Conservation (phyloP, 495 filamentous ascomycete genomes). For the Xylona heveae region DNA sequence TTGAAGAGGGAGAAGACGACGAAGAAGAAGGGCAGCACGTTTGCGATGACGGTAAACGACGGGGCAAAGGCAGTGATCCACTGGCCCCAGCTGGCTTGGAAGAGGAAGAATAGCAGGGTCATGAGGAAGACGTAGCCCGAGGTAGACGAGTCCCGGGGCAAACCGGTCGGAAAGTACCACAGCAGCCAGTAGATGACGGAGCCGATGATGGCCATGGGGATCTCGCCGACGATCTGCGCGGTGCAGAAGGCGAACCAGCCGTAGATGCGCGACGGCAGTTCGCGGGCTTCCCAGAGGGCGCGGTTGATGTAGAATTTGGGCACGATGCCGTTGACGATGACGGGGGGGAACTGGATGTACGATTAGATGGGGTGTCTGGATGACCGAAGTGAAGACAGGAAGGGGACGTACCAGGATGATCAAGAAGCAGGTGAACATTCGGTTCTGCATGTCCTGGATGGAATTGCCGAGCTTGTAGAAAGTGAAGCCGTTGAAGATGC, state of each 20-base stretch:
- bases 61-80: conserved; percentile 72
- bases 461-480: conserved; percentile 55
- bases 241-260: conserved; percentile 68
- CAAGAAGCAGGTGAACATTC: conserved; percentile 59
- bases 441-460: conserved; percentile 52
- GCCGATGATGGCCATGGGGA: conserved; percentile 45
- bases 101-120: conserved; percentile 63
- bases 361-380: not conserved
- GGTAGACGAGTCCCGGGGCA: conserved; percentile 36
- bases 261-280: conserved; percentile 60
- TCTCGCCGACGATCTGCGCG: conserved; percentile 53
- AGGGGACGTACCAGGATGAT: conserved; percentile 56
- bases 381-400: conserved; percentile 13
- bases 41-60: conserved; percentile 59
- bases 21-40: conserved; percentile 62
- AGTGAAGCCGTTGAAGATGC: conserved; percentile 67
- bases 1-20: conserved; percentile 58
- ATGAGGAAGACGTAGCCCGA: conserved; percentile 75
- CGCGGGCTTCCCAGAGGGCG: conserved; percentile 52
- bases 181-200: conserved; percentile 47
- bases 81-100: conserved; percentile 59
- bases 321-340: conserved; percentile 47
- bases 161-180: conserved; percentile 64
- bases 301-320: conserved; percentile 70
- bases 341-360: not conserved